A percentile compares a stretch with the other conserved stretches of the same genome.
These are phyloP conservation scores for Sporothrix schenckii DNA, from an alignment of 2,329 filamentous ascomycete genomes.

Conservation along the genomic window DNA sequence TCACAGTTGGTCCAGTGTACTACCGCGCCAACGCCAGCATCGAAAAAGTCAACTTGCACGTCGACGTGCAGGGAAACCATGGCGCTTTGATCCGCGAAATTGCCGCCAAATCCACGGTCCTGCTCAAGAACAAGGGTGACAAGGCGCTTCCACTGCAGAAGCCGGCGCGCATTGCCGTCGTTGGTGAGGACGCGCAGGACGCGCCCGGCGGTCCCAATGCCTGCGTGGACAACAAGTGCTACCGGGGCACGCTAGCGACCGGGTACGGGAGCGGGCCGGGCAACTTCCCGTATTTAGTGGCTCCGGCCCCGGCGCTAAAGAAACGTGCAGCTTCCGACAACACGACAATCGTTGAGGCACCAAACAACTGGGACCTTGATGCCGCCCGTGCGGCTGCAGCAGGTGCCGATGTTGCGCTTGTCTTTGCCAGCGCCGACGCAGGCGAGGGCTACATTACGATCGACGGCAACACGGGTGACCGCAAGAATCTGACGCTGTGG, in stretches of 20 bases:
- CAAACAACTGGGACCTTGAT: constrained; percentile 51
- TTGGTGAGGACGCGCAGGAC: constrained; percentile 70
- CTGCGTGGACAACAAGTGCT: constrained; percentile 73
- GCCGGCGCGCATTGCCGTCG: constrained; percentile 63
- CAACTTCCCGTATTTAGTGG: constrained; percentile 78
- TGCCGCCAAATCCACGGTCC: constrained; percentile 59
- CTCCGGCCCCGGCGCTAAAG: constrained; percentile 63
- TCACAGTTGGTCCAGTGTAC: constrained; percentile 57
- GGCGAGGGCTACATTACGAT: constrained; percentile 73
- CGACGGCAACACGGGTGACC: constrained; percentile 68
- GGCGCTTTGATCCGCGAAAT: constrained; percentile 54
- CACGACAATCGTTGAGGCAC: constrained; percentile 58
- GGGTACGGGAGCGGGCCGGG: constrained; percentile 89
- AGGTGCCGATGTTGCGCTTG: constrained; percentile 73
- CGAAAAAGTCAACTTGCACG: constrained; percentile 64
- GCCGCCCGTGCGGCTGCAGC: constrained; percentile 54
- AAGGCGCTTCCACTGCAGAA: constrained; percentile 48
- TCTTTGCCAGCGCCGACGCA: constrained; percentile 78
- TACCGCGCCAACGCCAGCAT: constrained; percentile 56
- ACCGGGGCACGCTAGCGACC: constrained; percentile 77
- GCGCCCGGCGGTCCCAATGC: constrained; percentile 69
- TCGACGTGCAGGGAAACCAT: constrained; percentile 61
- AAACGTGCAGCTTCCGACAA: constrained; percentile 58
- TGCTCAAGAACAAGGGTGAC: constrained; percentile 57
- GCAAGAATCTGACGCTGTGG: constrained; percentile 74